Evolutionary conservation across 2,329 filamentous ascomycete species (phyloP), one percentile per base, ranked within the genome.

Genomic region (Pseudogymnoascus destructans): DNA sequence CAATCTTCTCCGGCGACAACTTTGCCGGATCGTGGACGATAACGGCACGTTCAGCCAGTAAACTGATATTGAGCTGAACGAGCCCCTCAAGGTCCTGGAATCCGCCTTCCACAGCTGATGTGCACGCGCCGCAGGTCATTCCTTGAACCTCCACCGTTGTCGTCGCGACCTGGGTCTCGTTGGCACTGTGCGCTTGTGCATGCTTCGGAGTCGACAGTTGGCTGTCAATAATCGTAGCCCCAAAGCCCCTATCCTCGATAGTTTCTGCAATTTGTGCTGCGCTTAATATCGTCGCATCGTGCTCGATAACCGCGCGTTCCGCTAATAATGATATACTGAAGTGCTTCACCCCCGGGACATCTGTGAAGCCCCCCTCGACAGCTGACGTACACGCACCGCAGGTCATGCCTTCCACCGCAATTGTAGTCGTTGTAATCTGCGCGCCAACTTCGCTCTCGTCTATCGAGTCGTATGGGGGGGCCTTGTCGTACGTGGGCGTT

Each of bases 51-150:
- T 97, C 93, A 3, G 93, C 95, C 30, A 97, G 78, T 64, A 98
- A 75, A 72, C 89, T 95, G 70, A 98, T 95, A 68, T 95, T 95
- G 76, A 97, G 95, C 63, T 90, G 88, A 59, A 89, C 69, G 13
- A 97, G 72, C 19, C 93, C 93, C 8, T 87, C 82, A 1, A 92
- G 72, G 62, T 79, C 81, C 64, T 82, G 81, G 72, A 98, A 93
- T 3, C 87, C 89, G 56, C 81, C 79, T 67, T 96, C 88, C 1
- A 97, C 84, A 5, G 92, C 90, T 1, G 92, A 92, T 0, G 93
- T 97, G 72, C 93, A 98, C 40, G 93, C 89, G 19, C 92, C 92
- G 69, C 93, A 97, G 1, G 93, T 98, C 93, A 98, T 98, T 56
- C 93, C 93, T 64, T 93, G 89, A 58, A 98, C 88, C 3, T 87